Conservation (phyloP, 2,329 filamentous ascomycete species). For the Sarocladiaceae sp. region DNA sequence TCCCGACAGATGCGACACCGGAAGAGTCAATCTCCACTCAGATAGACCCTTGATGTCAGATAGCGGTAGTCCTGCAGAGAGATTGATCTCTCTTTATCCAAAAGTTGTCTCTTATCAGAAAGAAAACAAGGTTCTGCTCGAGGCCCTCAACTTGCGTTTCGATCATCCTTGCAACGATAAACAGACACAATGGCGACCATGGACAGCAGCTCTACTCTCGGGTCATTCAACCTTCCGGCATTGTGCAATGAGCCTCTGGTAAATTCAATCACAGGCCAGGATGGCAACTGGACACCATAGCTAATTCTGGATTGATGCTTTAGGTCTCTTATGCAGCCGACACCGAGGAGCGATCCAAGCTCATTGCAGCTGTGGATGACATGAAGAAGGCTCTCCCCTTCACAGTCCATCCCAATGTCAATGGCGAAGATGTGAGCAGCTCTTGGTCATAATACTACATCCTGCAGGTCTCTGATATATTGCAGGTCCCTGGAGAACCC, state of each 20-base stretch:
- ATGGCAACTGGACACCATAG: not conserved
- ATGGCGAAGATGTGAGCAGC: not conserved
- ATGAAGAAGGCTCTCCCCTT: not conserved
- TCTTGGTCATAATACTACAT: not conserved
- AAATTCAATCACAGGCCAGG: not conserved
- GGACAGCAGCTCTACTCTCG: not conserved
- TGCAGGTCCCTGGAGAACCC: not conserved
- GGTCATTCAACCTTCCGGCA: not conserved
- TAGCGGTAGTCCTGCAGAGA: too few relatives aligned
- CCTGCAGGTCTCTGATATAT: not conserved
- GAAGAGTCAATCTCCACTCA: not conserved
- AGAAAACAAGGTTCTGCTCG: too few relatives aligned
- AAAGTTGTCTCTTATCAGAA: too few relatives aligned
- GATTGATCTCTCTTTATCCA: too few relatives aligned
- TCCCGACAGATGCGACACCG: not conserved
- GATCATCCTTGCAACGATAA: not conserved
- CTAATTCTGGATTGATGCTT: not conserved
- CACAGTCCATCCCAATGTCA: conserved; percentile 3
- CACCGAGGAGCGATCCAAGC: not conserved
- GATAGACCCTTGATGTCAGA: not conserved
- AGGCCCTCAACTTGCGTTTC: too few relatives aligned
- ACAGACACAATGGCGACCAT: not conserved
- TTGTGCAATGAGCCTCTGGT: conserved; percentile 2
- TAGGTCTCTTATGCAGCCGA: not conserved
- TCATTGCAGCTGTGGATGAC: not conserved